Conservation (phyloP, 306 rosid species). For the Calophaca sinica region DNA sequence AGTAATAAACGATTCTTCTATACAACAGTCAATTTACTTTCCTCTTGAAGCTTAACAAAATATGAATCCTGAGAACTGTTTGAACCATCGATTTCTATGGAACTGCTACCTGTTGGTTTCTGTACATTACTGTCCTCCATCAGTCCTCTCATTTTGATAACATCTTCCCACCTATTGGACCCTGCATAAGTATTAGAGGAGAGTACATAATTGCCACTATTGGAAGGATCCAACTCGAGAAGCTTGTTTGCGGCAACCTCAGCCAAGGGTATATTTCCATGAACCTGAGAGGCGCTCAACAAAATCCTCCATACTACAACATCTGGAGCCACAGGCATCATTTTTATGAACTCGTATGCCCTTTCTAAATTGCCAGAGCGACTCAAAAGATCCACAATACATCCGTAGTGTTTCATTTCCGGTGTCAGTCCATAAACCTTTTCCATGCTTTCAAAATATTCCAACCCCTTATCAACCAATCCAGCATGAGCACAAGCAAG, state of each 20-base stretch:
- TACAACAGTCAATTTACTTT: too few species aligned
- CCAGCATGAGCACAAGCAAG: constrained; percentile 86
- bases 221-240: constrained; percentile 71
- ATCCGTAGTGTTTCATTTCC: constrained; percentile 79
- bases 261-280: constrained; percentile 71
- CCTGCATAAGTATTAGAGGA: constrained; percentile 73
- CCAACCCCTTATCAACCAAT: constrained; percentile 76
- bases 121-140: constrained; percentile 69
- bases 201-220: constrained; percentile 76
- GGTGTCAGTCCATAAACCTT: constrained; percentile 66
- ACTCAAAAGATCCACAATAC: constrained; percentile 80
- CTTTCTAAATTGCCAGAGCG: constrained; percentile 73
- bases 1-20: too few species aligned
- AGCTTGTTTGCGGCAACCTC: constrained; percentile 75
- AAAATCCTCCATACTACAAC: constrained; percentile 79
- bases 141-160: constrained; percentile 66
- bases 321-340: constrained; percentile 74
- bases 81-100: constrained; percentile 58
- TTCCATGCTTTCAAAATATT: constrained; percentile 73
- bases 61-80: constrained; percentile 35
- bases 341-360: constrained; percentile 69
- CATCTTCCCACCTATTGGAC: constrained; percentile 85
- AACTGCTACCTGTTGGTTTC: constrained; percentile 77
- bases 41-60: constrained; percentile 4
- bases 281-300: constrained; percentile 74